Evolutionary conservation across 768 basidiomycete genomes (phyloP).

Genomic region (Cubamyces lactineus): DNA sequence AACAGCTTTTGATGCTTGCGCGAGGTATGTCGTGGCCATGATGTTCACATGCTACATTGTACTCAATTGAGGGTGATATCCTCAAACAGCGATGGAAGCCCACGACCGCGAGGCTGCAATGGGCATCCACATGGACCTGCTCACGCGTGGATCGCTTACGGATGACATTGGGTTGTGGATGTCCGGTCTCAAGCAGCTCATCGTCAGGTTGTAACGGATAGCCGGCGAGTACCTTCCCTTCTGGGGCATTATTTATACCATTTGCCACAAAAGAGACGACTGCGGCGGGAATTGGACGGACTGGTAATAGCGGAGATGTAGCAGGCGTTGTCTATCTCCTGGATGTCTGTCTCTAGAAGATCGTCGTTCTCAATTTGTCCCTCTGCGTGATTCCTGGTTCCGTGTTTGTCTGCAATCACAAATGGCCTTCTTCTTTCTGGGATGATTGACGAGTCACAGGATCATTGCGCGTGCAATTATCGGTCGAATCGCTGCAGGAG

Average conservation of each 20-base stretch:
- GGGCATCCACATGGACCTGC: slow-evolving; percentile 82
- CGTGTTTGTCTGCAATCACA: background rate
- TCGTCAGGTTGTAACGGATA: slow-evolving; percentile 59
- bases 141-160: slow-evolving; percentile 77
- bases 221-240: background rate
- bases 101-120: slow-evolving; percentile 79
- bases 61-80: slow-evolving; percentile 3
- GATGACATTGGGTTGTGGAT: slow-evolving; percentile 88
- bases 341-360: slow-evolving; percentile 17
- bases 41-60: background rate
- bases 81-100: slow-evolving; percentile 72
- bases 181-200: slow-evolving; percentile 89
- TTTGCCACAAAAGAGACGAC: slow-evolving; percentile 15
- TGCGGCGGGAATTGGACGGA: slow-evolving; percentile 10
- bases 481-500: background rate
- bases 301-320: slow-evolving; percentile 8
- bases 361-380: background rate
- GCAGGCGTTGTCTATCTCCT: slow-evolving; percentile 19
- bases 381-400: background rate
- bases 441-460: background rate
- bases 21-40: slow-evolving; percentile 55
- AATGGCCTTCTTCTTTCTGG: background rate
- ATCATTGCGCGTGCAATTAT: background rate
- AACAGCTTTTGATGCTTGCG: slow-evolving; percentile 70
- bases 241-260: slow-evolving; percentile 13